Conservation (phyloP, 768 basidiomycete species). For the Pleurotus eryngii region DNA sequence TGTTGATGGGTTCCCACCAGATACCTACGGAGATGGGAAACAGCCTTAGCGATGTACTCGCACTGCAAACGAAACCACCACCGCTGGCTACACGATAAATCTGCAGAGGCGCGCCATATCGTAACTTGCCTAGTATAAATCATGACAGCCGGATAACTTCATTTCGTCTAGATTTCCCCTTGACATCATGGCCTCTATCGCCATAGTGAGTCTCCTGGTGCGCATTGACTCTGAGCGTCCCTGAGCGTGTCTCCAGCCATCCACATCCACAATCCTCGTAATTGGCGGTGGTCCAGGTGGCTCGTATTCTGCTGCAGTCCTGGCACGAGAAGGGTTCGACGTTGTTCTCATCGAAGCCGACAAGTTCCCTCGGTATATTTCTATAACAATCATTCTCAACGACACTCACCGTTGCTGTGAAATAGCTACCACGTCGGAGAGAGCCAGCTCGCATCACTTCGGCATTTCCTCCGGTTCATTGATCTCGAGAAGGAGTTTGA, state of each 20-base stretch:
- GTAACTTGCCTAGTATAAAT: too few relatives aligned
- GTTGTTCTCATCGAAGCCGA: conserved; percentile 55
- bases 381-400: background rate
- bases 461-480: conserved; percentile 49
- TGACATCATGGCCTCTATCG: background rate
- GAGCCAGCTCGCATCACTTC: conserved; percentile 27
- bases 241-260: conserved; percentile 14
- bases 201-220: background rate
- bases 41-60: too few relatives aligned
- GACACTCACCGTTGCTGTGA: too few relatives aligned
- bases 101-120: too few relatives aligned
- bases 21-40: too few relatives aligned
- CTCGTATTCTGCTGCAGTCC: conserved; percentile 49
- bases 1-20: too few relatives aligned
- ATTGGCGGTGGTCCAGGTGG: conserved; percentile 63
- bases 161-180: too few relatives aligned
- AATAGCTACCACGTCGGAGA: conserved; percentile 39
- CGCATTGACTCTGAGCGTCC: too few relatives aligned
- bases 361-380: conserved; percentile 49
- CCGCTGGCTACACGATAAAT: too few relatives aligned
- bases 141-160: too few relatives aligned
- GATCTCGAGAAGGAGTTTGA: conserved; percentile 41
- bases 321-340: conserved; percentile 55
- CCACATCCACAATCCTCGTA: conserved; percentile 35
- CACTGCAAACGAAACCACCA: too few relatives aligned